Conservation (phyloP, 2,329 filamentous ascomycete genomes). For the Claviceps fusiformis region DNA sequence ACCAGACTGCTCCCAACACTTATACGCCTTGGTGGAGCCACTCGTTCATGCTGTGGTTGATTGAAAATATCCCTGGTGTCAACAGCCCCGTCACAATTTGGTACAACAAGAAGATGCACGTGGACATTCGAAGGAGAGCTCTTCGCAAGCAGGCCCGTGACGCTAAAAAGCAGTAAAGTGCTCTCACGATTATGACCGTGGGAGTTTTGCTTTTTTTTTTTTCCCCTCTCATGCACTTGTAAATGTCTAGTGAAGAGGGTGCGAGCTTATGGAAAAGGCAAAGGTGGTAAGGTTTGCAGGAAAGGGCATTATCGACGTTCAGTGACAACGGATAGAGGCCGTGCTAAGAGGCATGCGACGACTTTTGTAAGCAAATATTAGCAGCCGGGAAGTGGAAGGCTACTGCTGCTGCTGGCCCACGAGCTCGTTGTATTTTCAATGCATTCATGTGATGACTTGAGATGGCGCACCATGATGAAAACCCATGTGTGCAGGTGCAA, state of each 20-base stretch:
- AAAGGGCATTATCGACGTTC: background rate
- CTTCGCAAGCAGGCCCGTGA: slow-evolving; percentile 75
- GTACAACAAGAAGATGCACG: slow-evolving; percentile 56
- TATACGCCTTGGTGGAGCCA: slow-evolving; percentile 93
- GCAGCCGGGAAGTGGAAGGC: background rate
- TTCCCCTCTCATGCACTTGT: background rate
- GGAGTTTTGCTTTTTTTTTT: background rate
- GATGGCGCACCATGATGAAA: background rate
- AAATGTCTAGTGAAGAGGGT: background rate
- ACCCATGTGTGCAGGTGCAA: background rate
- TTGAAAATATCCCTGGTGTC: slow-evolving; percentile 45
- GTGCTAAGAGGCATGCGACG: background rate
- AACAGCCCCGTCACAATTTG: slow-evolving; percentile 32
- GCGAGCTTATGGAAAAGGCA: background rate
- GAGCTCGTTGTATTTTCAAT: background rate
- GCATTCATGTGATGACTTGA: background rate
- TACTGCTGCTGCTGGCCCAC: background rate
- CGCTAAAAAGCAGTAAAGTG: slow-evolving; percentile 47
- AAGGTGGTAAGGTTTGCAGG: background rate
- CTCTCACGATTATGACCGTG: background rate
- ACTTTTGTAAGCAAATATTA: too few species aligned
- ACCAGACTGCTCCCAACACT: slow-evolving; percentile 66
- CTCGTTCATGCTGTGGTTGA: slow-evolving; percentile 71
- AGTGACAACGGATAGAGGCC: background rate
- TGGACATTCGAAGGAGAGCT: slow-evolving; percentile 68